A percentile compares a stretch with the other conserved stretches of the same genome.
Conservation (phyloP, 176 grass and related monocot species). For the Aegilops longissima region DNA sequence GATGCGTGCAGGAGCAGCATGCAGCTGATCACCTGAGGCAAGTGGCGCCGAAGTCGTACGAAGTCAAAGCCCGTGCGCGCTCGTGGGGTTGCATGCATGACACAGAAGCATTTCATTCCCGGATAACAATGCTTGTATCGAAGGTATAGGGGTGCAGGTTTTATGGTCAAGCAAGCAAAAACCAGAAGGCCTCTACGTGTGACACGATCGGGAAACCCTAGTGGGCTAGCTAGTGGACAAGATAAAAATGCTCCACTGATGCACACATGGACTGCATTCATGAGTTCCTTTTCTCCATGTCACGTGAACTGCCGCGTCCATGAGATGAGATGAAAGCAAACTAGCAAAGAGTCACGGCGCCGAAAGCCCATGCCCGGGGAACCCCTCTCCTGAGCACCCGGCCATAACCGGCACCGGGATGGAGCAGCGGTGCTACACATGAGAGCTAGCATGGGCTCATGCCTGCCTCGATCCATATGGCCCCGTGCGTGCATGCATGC, state of each 20-base stretch:
- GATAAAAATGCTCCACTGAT: background rate
- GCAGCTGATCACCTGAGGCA: background rate
- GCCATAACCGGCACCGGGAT: conserved; percentile 10
- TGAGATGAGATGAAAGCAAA: background rate
- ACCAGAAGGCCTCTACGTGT: background rate
- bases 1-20: background rate
- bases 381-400: background rate
- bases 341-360: background rate
- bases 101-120: background rate
- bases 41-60: background rate
- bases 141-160: no score
- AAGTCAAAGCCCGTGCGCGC: background rate
- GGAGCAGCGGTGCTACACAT: background rate
- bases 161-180: background rate
- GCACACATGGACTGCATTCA: background rate
- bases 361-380: conserved; percentile 17
- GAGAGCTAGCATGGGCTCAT: background rate
- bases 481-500: background rate
- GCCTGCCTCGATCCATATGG: background rate
- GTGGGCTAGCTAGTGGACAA: background rate
- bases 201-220: background rate
- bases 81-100: background rate
- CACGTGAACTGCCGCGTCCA: background rate
- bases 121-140: background rate
- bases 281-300: background rate